phyloP scores from a whole-genome alignment of 1,139 yeast genomes.

The Saccharomyces hybrid region DNA sequence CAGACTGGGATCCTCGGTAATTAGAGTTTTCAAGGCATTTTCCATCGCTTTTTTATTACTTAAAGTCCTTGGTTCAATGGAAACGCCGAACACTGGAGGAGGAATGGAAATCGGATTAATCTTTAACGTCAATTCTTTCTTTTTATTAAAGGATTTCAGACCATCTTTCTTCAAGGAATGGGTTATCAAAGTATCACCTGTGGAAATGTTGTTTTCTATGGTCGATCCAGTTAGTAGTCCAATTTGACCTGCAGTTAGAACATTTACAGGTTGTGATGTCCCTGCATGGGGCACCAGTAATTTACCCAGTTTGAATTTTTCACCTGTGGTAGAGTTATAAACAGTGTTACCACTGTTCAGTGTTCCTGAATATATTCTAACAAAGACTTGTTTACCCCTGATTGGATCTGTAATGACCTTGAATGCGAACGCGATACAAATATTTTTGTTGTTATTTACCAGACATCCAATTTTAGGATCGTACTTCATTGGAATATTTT shows the following conservation, averaged over 20 bases:
- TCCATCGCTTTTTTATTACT: slow-evolving; percentile 72
- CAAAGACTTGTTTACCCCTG: slow-evolving; percentile 77
- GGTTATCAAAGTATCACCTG: slow-evolving; percentile 83
- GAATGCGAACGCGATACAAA: slow-evolving; percentile 78
- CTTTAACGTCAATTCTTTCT: slow-evolving; percentile 41
- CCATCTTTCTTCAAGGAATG: slow-evolving; percentile 47
- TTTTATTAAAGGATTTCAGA: slow-evolving; percentile 34
- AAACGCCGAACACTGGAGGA: slow-evolving; percentile 86
- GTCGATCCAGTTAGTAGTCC: slow-evolving; percentile 57
- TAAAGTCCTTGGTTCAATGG: slow-evolving; percentile 74
- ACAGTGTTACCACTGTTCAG: slow-evolving; percentile 55
- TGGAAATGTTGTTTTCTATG: slow-evolving; percentile 49
- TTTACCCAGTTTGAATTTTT: slow-evolving; percentile 57
- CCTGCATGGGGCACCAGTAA: slow-evolving; percentile 86
- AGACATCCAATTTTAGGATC: slow-evolving; percentile 44
- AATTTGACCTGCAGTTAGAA: slow-evolving; percentile 68
- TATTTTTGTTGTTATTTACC: slow-evolving; percentile 46
- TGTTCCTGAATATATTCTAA: slow-evolving; percentile 80
- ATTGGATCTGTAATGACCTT: slow-evolving; percentile 83
- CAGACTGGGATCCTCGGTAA: slow-evolving; percentile 81
- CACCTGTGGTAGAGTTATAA: slow-evolving; percentile 63
- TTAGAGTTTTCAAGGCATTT: slow-evolving; percentile 53
- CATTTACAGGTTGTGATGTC: slow-evolving; percentile 60
- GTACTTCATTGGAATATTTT: slow-evolving; percentile 34
- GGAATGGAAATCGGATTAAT: slow-evolving; percentile 78